A percentile compares a stretch with the other conserved stretches of the same genome.
These are phyloP conservation scores for Solanum okadae DNA, from an alignment of 257 asterid species.

Conservation along the genomic window DNA sequence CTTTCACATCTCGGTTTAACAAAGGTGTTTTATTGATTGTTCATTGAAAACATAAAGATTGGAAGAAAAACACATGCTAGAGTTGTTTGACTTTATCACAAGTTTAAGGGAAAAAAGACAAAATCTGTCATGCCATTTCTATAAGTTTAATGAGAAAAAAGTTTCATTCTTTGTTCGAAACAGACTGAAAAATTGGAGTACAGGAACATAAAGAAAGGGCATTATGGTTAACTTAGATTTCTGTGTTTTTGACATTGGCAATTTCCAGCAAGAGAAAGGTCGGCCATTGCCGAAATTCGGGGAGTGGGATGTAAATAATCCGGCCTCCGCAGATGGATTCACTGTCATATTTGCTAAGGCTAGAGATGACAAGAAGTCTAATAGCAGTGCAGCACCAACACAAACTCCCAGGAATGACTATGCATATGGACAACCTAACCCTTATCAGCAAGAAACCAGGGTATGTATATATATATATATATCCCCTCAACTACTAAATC, in stretches of 20 bases:
- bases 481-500: neutral
- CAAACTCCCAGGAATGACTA: neutral
- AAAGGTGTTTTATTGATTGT: neutral
- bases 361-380: conserved; percentile 38
- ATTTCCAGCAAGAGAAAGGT: conserved; percentile 18
- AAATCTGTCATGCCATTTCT: neutral
- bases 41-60: neutral
- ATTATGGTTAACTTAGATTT: too few species aligned
- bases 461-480: neutral
- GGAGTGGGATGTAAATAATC: conserved; percentile 44
- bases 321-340: conserved; percentile 42
- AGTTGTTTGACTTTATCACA: neutral
- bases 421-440: neutral
- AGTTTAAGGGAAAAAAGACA: neutral
- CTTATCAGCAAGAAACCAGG: neutral
- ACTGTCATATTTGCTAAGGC: conserved; percentile 44
- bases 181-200: too few species aligned
- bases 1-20: neutral
- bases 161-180: too few species aligned
- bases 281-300: conserved; percentile 44
- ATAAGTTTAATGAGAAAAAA: too few species aligned
- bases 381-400: conserved; percentile 5
- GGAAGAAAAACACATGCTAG: neutral
- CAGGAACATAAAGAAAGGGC: too few species aligned
- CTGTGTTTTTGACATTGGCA: neutral